These are phyloP conservation scores for Pterocarpus santalinus DNA, from an alignment of 306 rosid species.

Conservation along the genomic window DNA sequence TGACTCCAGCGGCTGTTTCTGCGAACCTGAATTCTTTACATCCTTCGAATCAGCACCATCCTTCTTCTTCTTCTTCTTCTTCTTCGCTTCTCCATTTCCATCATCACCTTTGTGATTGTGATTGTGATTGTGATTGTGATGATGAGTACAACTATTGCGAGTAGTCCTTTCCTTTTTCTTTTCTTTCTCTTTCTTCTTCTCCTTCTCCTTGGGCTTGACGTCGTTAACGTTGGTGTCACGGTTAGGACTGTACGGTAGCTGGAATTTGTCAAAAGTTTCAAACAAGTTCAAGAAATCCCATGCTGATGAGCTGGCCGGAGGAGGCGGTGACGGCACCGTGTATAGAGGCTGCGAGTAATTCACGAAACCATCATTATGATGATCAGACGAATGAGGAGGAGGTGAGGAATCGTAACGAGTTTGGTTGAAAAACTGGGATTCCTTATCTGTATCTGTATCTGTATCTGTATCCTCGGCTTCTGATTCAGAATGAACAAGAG, in stretches of 20 bases:
- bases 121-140: neutral
- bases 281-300: slow-evolving; percentile 83
- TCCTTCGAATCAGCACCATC: neutral
- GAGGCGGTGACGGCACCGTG: slow-evolving; percentile 55
- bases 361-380: slow-evolving; percentile 5
- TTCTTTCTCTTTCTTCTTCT: neutral
- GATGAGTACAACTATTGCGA: neutral
- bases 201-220: neutral
- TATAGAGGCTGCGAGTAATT: slow-evolving; percentile 40
- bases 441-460: slow-evolving; percentile 41
- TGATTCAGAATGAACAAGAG: neutral
- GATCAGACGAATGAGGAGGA: slow-evolving; percentile 14
- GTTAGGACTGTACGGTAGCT: slow-evolving; percentile 48
- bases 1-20: slow-evolving; percentile 23
- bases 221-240: neutral
- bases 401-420: slow-evolving; percentile 34
- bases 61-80: neutral
- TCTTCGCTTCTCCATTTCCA: slow-evolving; percentile 7
- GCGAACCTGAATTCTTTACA: neutral
- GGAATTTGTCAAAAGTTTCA: slow-evolving; percentile 70
- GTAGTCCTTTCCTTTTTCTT: neutral
- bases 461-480: slow-evolving; percentile 42
- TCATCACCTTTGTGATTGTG: neutral
- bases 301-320: slow-evolving; percentile 59
- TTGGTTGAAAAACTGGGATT: slow-evolving; percentile 32